Conservation (phyloP, 257 asterid genomes). For the Rubia yunnanensis region DNA sequence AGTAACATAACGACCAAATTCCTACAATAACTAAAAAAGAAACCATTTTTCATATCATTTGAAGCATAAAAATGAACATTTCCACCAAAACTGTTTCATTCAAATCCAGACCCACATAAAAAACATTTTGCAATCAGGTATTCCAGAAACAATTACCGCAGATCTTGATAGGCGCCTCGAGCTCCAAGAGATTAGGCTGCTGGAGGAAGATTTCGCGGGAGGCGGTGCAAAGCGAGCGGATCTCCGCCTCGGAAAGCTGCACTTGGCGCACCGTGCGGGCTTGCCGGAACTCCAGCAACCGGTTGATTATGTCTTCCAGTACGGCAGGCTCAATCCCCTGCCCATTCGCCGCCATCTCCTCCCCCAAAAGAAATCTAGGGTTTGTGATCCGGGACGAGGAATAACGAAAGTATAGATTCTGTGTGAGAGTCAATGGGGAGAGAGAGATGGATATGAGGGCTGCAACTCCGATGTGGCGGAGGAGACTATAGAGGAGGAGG, state of each 20-base stretch:
- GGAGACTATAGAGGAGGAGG: constrained; percentile 8
- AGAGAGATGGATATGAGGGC: constrained; percentile 18
- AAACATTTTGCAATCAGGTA: neutral
- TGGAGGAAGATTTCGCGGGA: constrained; percentile 78
- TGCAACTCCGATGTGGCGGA: constrained; percentile 41
- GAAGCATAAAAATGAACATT: neutral
- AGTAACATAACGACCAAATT: neutral
- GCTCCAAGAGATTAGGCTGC: constrained; percentile 93
- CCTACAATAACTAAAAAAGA: neutral
- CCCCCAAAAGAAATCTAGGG: constrained; percentile 11
- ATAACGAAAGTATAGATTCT: neutral
- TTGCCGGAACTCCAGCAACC: constrained; percentile 66
- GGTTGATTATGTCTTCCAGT: constrained; percentile 73
- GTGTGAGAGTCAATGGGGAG: constrained; percentile 9
- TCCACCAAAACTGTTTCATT: neutral
- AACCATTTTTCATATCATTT: neutral
- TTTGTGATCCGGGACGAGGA: neutral
- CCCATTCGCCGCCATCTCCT: constrained; percentile 54
- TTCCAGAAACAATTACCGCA: constrained; percentile 43
- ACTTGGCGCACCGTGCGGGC: constrained; percentile 82
- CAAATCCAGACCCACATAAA: neutral
- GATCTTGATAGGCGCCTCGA: constrained; percentile 96
- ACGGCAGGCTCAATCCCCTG: constrained; percentile 69
- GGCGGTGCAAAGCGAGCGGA: constrained; percentile 68
- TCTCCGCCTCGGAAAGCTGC: constrained; percentile 86